Evolutionary conservation across 2,329 filamentous ascomycete species (phyloP).

Genomic region (Ascochyta rabiei): DNA sequence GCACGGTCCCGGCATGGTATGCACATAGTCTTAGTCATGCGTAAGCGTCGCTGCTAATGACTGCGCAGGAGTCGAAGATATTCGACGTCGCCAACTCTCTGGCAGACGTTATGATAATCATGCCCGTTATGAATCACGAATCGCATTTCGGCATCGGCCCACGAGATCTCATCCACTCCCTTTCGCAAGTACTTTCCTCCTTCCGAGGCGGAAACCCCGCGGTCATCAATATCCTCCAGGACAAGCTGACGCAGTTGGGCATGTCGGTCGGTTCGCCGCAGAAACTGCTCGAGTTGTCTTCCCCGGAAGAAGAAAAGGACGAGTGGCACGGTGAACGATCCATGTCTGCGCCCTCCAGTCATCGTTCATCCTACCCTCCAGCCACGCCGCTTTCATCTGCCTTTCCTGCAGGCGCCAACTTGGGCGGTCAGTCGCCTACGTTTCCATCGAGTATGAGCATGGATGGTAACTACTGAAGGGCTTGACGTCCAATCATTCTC

Average conservation of each 20-base stretch:
- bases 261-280: constrained; percentile 37
- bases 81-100: constrained; percentile 46
- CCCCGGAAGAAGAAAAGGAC: constrained; percentile 40
- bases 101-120: constrained; percentile 47
- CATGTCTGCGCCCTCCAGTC: constrained; percentile 26
- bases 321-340: constrained; percentile 29
- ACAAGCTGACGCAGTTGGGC: constrained; percentile 38
- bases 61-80: constrained; percentile 40
- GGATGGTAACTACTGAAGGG: constrained; percentile 19
- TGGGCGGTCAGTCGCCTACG: constrained; percentile 17
- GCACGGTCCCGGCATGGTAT: constrained; percentile 46
- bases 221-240: constrained; percentile 42
- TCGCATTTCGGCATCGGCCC: constrained; percentile 40
- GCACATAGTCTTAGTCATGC: neutral
- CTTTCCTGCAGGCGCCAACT: neutral
- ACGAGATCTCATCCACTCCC: constrained; percentile 42
- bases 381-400: neutral
- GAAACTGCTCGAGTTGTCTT: constrained; percentile 39
- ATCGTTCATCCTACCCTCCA: constrained; percentile 12
- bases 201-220: constrained; percentile 45
- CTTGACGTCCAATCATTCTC: neutral
- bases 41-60: neutral
- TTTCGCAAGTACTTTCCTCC: constrained; percentile 36
- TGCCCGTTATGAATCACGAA: constrained; percentile 41
- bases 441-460: constrained; percentile 26